Conservation (phyloP, 73 alveolate species). For the Paramecium sonneborni region DNA sequence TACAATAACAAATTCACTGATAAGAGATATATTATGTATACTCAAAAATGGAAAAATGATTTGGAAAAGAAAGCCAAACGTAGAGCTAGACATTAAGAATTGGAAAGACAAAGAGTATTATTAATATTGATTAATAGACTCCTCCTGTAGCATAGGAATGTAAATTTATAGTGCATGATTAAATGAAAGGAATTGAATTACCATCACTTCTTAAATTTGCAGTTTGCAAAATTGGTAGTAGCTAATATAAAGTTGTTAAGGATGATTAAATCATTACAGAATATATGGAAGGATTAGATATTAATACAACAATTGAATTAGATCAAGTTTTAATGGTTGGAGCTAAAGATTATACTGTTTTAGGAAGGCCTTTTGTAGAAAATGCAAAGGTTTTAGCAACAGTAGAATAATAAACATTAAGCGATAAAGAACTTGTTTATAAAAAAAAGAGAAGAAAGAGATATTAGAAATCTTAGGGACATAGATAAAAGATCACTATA, state of each 20-base stretch:
- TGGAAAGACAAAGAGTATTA: slow-evolving; percentile 29
- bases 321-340: slow-evolving; percentile 81
- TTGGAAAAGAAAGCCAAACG: slow-evolving; percentile 26
- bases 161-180: slow-evolving; percentile 28
- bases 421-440: slow-evolving; percentile 78
- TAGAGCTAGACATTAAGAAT: slow-evolving; percentile 27
- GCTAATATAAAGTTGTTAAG: slow-evolving; percentile 76
- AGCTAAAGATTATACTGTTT: slow-evolving; percentile 78
- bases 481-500: slow-evolving; percentile 72
- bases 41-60: slow-evolving; percentile 33
- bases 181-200: slow-evolving; percentile 2
- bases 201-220: slow-evolving; percentile 74
- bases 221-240: slow-evolving; percentile 68
- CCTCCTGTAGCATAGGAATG: neutral
- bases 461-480: slow-evolving; percentile 73
- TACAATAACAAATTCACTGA: neutral
- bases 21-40: slow-evolving; percentile 15
- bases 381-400: slow-evolving; percentile 77
- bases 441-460: slow-evolving; percentile 87
- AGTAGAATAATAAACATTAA: slow-evolving; percentile 74
- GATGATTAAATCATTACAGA: slow-evolving; percentile 76
- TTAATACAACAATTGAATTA: slow-evolving; percentile 72
- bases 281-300: slow-evolving; percentile 67
- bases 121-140: neutral
- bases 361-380: slow-evolving; percentile 85